These are phyloP conservation scores for Breviolum minutum DNA, from an alignment of 73 alveolate genomes.

Conservation along the genomic window DNA sequence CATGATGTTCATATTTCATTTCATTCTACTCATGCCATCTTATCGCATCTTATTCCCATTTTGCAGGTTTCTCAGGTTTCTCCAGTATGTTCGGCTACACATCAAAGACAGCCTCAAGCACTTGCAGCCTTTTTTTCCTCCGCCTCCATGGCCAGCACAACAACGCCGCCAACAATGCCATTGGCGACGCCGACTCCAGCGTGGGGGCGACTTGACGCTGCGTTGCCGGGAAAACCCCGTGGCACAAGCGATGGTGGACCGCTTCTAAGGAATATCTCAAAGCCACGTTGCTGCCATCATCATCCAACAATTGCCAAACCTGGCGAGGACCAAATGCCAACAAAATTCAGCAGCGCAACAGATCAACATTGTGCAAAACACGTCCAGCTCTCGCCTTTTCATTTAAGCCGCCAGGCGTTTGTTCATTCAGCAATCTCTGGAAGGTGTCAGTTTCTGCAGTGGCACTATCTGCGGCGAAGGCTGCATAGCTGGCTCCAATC, in stretches of 20 bases:
- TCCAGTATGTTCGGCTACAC: background rate
- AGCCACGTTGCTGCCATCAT: slow-evolving; percentile 55
- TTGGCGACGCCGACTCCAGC: background rate
- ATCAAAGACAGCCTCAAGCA: background rate
- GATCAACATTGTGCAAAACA: background rate
- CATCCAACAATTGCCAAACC: slow-evolving; percentile 91
- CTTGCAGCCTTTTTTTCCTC: background rate
- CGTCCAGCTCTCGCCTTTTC: slow-evolving; percentile 21
- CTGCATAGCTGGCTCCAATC: slow-evolving; percentile 70
- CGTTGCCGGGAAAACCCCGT: slow-evolving; percentile 19
- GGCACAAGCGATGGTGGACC: slow-evolving; percentile 58
- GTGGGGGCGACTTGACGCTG: background rate
- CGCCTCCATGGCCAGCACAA: slow-evolving; percentile 20
- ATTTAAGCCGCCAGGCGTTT: slow-evolving; percentile 86
- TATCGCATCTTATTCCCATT: no score
- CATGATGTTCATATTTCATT: no score
- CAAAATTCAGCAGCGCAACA: background rate
- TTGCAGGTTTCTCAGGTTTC: no score
- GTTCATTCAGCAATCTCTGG: slow-evolving; percentile 38
- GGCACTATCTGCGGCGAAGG: slow-evolving; percentile 86
- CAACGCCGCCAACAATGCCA: slow-evolving; percentile 12
- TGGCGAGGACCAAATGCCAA: background rate
- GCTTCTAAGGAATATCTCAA: background rate
- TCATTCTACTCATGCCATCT: no score
- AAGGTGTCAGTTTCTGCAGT: slow-evolving; percentile 38